Evolutionary conservation across 176 grass and related monocot species (phyloP), one percentile per base, ranked within the genome.

Genomic region (Oryza coarctata): DNA sequence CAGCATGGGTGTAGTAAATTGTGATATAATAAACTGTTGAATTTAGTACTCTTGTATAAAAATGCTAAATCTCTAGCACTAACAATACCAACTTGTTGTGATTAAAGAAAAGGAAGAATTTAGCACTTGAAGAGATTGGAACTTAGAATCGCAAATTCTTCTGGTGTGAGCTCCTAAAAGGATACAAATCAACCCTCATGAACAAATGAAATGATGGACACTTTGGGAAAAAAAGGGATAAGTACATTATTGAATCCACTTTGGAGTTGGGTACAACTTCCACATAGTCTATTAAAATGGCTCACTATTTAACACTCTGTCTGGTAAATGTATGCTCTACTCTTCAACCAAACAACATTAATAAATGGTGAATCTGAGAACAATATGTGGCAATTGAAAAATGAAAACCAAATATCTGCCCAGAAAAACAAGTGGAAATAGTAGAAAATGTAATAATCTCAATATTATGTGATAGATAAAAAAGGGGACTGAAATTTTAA

Each of bases 91-190:
- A 27, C 6, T 82, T 18, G 10, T 41, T 61, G 29, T 71, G 62
- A 57, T 38, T 30, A 68, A 13, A 28, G 58, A 85, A 68, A 85
- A 71, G 77, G 35, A 85, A 35, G 28, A 50, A 50, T 50, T 15
- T 45, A 35, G 6, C 9, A 12, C 8, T 85, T 26, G 28, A 61
- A 77, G 18, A 60, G 18, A 60, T 50, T n/a, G 22, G 13, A 68
- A 32, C 62, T 68, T 7, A 50, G 17, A 50, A 50, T 20, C 20
- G 47, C 3, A 68, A 23, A 71, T 40, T 41, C 23, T 66, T 66
- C 23, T 66, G 22, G 20, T 83, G 12, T 13, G 25, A 64, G 17
- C 33, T 12, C 66, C 66, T 69, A 69, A 69, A 69, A 39, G 5
- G 45, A 17, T 17, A 18, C 3, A 36, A 23, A 13, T 68, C 29